phyloP scores from a whole-genome alignment of 257 asterid genomes.

The Solanum virginianum region DNA sequence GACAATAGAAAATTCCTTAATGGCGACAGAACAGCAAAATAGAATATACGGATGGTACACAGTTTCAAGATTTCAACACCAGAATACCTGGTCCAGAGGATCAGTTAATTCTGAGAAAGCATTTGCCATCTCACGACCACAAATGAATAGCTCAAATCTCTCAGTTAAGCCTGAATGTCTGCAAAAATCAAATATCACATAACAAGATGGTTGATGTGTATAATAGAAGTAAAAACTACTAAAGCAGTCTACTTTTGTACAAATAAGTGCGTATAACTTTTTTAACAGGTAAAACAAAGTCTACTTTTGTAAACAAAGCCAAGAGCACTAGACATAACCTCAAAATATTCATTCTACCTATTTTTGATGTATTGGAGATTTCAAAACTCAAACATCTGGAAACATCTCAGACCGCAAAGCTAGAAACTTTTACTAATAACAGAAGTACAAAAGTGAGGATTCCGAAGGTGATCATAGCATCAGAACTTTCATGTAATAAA shows the following conservation, averaged over 20 bases:
- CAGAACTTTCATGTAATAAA: background rate
- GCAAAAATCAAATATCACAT: background rate
- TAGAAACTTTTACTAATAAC: background rate
- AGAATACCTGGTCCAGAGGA: conserved; percentile 77
- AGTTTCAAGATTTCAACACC: background rate
- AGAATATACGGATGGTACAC: background rate
- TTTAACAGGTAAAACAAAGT: background rate
- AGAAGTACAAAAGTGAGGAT: background rate
- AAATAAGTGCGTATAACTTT: background rate
- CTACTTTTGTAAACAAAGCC: background rate
- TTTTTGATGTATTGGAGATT: background rate
- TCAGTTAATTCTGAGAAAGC: conserved; percentile 95
- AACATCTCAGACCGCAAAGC: background rate
- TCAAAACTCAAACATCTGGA: conserved; percentile 48
- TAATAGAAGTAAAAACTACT: background rate
- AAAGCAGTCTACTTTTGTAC: background rate
- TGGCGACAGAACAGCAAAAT: background rate
- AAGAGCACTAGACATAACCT: background rate
- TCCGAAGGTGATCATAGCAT: background rate
- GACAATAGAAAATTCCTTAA: background rate
- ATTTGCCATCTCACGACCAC: conserved; percentile 88
- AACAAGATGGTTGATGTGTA: background rate
- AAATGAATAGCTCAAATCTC: conserved; percentile 87
- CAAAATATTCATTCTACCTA: background rate
- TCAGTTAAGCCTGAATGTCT: conserved; percentile 84